phyloP scores from a whole-genome alignment of 768 basidiomycete species.

The Amanita fuliginea region DNA sequence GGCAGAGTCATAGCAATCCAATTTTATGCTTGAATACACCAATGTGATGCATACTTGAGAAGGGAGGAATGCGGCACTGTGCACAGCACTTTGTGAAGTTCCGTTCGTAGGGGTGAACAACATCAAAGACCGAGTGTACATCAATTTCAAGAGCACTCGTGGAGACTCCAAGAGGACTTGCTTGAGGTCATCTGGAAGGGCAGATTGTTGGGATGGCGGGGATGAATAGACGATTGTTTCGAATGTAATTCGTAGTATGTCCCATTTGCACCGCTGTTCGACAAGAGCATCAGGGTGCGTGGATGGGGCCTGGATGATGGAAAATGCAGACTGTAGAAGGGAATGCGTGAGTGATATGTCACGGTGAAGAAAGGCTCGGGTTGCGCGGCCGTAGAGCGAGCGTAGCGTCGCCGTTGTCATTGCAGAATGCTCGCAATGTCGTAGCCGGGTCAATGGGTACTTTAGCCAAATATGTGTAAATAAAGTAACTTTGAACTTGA shows the following conservation, averaged over 20 bases:
- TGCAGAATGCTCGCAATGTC: background rate
- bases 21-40: conserved; percentile 57
- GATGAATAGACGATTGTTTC: conserved; percentile 65
- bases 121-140: conserved; percentile 53
- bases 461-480: too few relatives aligned
- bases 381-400: conserved; percentile 67
- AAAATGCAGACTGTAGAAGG: conserved; percentile 58
- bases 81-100: conserved; percentile 23
- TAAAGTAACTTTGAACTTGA: too few relatives aligned
- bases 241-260: conserved; percentile 75
- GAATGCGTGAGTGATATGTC: conserved; percentile 57
- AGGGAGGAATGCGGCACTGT: conserved; percentile 50
- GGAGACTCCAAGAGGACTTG: conserved; percentile 46
- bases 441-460: too few relatives aligned
- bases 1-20: conserved; percentile 49
- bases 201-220: conserved; percentile 30
- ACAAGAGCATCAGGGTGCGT: conserved; percentile 28
- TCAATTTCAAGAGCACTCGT: conserved; percentile 40
- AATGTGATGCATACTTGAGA: conserved; percentile 60
- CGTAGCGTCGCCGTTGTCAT: conserved; percentile 43
- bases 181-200: conserved; percentile 41
- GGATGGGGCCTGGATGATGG: conserved; percentile 36
- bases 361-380: conserved; percentile 68
- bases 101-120: conserved; percentile 49
- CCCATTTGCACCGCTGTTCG: conserved; percentile 70